These are phyloP conservation scores for Lophiostoma macrostomum DNA, from an alignment of 495 filamentous ascomycete species.

Conservation along the genomic window DNA sequence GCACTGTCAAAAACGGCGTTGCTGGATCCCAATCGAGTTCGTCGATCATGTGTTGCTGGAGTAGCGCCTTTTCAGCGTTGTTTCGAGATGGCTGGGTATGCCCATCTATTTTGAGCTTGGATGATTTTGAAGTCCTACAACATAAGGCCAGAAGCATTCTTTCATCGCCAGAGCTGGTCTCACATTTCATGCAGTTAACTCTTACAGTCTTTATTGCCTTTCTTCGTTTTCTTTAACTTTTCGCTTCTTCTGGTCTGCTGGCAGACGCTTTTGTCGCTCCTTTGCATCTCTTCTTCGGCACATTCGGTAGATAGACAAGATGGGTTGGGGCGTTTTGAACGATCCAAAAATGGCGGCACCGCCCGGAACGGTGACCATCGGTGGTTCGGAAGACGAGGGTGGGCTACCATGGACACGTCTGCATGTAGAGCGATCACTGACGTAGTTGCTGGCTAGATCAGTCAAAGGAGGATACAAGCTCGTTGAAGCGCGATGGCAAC, in stretches of 20 bases:
- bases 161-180: constrained; percentile 14
- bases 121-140: constrained; percentile 9
- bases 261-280: constrained; percentile 16
- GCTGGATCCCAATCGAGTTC: neutral
- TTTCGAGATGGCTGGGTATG: constrained; percentile 16
- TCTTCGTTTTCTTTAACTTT: neutral
- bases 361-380: constrained; percentile 27
- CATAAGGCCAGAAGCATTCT: neutral
- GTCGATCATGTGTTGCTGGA: constrained; percentile 9
- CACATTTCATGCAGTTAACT: neutral
- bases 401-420: neutral
- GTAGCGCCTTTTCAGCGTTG: constrained; percentile 8
- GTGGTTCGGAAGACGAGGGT: constrained; percentile 13
- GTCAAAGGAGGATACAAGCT: neutral
- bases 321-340: constrained; percentile 28
- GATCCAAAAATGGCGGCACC: constrained; percentile 24
- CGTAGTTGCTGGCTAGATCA: constrained; percentile 2
- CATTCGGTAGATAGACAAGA: constrained; percentile 2
- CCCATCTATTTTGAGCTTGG: neutral
- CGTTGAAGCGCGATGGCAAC: constrained; percentile 58
- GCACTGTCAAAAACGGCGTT: neutral
- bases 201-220: constrained; percentile 1
- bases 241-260: constrained; percentile 15
- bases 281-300: neutral
- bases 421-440: neutral